Percentiles rank a stretch among this genome's conserved stretches.
Evolutionary conservation across 257 asterid species (phyloP).

Genomic region (Solanum virginianum): DNA sequence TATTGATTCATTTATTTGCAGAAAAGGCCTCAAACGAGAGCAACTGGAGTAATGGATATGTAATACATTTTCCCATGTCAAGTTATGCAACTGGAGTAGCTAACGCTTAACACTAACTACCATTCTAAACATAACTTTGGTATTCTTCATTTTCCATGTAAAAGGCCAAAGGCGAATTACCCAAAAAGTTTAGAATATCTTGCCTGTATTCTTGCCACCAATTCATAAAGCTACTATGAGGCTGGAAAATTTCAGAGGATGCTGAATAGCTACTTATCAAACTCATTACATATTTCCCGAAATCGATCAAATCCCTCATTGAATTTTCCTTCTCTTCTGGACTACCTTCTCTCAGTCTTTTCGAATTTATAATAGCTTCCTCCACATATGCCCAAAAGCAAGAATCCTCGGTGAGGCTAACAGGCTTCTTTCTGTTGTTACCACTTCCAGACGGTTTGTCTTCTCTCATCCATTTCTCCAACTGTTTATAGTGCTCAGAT

Average conservation of each 20-base stretch:
- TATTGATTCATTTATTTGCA: no score
- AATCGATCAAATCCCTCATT: neutral
- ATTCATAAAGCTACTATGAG: constrained; percentile 6
- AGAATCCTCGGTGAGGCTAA: constrained; percentile 17
- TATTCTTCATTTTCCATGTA: neutral
- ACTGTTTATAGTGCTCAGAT: constrained; percentile 9
- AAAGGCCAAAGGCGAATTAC: neutral
- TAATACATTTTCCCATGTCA: neutral
- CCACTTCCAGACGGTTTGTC: neutral
- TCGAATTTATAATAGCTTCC: constrained; percentile 16
- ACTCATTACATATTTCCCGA: constrained; percentile 7
- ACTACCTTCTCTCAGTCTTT: constrained; percentile 6
- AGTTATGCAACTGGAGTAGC: neutral
- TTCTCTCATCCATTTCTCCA: constrained; percentile 19
- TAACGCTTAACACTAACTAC: neutral
- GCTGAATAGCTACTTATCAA: constrained; percentile 5
- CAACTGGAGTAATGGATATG: no score
- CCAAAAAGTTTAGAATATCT: neutral
- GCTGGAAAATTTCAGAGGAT: constrained; percentile 8
- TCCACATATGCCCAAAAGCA: constrained; percentile 30
- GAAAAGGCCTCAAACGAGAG: no score
- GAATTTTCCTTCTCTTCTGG: neutral
- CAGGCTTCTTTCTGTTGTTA: neutral
- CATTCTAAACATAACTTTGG: neutral
- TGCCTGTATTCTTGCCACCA: constrained; percentile 14